Base-by-base conservation (phyloP, 75 land plant species). In the Cupressus sempervirens region DNA sequence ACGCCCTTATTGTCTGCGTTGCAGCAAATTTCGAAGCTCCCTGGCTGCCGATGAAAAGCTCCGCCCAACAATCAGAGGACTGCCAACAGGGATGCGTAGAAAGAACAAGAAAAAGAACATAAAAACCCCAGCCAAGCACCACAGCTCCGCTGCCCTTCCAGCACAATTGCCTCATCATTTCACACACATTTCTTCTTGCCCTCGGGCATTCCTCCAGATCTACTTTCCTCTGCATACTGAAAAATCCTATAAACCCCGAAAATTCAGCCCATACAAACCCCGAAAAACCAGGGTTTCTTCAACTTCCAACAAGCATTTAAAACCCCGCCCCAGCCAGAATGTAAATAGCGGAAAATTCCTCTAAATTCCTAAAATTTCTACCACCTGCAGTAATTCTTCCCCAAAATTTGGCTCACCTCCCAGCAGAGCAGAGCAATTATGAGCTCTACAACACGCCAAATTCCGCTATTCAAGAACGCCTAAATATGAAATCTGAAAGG, bases 1-100 rank as follows among this genome's bases (percentile, higher is more conserved):
- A 32, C 0, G 74, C 2, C 74, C 74, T 72, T 30, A 68, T 9
- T 68, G 73, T 29, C n/a, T 26, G 3, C 1, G 81, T n/a, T 9
- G 20, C 3, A 12, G 4, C 30, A 26, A 41, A 23, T n/a, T n/a
- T 26, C 10, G 3, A 0, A 11, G 6, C 48, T 23, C 48, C 45
- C 32, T 45, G 45, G 81, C 81, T 45, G 1, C 81, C 81, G 26
- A 79, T 11, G 26, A 79, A 26, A 12, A 79, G 81, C 45, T 50
- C 45, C 30, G 81, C 81, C 81, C 81, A 79, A 30, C 81, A 79
- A 0, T 79, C 46, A 4, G 81, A 79, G 11, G n/a, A 26, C 30
- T 11, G 12, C 81, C 81, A 79, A n/a, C 81, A 79, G 14, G 81
- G 81, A 45, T 79, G 81, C 30, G 81, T 79, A 40, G 81, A 45